A percentile compares a stretch with the other conserved stretches of the same genome.
Evolutionary conservation across 441 rosid species (phyloP).

Genomic region (Daphne laureola): DNA sequence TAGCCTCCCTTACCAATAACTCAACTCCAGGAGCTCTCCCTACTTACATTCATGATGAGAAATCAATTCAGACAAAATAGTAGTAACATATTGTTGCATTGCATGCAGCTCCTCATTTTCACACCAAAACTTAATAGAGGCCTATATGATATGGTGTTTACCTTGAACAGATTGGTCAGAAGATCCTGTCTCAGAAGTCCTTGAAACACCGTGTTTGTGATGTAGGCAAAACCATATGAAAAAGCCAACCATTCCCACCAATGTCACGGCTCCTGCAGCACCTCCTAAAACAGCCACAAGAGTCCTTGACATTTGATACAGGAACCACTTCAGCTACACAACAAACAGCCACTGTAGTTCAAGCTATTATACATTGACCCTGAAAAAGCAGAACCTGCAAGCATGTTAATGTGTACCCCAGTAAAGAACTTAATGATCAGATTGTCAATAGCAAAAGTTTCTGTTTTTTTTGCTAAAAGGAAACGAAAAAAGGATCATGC

Average conservation of each 20-base stretch:
- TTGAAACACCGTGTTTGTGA: slow-evolving; percentile 28
- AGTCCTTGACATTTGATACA: slow-evolving; percentile 71
- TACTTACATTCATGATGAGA: slow-evolving; percentile 16
- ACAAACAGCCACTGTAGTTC: slow-evolving; percentile 10
- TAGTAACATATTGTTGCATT: slow-evolving; percentile 1
- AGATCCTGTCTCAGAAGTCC: slow-evolving; percentile 61
- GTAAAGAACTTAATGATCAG: neutral
- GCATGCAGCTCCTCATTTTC: slow-evolving; percentile 7
- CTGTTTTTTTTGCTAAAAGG: slow-evolving; percentile 1
- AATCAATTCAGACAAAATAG: neutral
- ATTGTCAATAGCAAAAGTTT: too few relatives aligned
- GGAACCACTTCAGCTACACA: slow-evolving; percentile 40
- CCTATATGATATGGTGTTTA: slow-evolving; percentile 12
- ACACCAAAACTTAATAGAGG: neutral
- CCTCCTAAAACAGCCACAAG: slow-evolving; percentile 87
- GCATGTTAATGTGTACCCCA: slow-evolving; percentile 11
- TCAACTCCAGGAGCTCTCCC: slow-evolving; percentile 57
- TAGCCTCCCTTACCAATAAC: slow-evolving; percentile 47
- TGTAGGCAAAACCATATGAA: slow-evolving; percentile 46
- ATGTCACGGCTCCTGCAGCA: slow-evolving; percentile 68
- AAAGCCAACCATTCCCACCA: slow-evolving; percentile 37
- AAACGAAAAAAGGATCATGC: slow-evolving; percentile 1
- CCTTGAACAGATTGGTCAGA: slow-evolving; percentile 50
- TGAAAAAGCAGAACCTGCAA: slow-evolving; percentile 17
- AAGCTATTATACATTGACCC: slow-evolving; percentile 34